phyloP scores from a whole-genome alignment of 2,329 filamentous ascomycete species.

The Ophiostoma sp. region DNA sequence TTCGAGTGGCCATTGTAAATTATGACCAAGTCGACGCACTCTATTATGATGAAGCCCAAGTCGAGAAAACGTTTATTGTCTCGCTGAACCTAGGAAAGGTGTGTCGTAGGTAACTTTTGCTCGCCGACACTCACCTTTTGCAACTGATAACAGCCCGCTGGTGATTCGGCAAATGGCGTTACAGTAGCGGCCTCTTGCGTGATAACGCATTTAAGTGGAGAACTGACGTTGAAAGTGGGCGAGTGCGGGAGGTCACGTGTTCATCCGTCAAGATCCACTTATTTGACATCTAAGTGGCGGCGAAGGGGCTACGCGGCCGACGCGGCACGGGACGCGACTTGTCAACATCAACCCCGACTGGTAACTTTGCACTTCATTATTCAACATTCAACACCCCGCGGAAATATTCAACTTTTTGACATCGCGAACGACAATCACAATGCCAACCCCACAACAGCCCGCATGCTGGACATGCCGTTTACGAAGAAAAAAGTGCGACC shows the following conservation, averaged over 20 bases:
- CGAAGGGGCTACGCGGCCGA: too few relatives aligned
- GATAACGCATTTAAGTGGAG: background rate
- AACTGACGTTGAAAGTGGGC: background rate
- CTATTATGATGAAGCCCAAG: background rate
- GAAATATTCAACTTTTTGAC: too few relatives aligned
- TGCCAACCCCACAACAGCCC: background rate
- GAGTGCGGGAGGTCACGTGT: background rate
- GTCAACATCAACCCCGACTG: too few relatives aligned
- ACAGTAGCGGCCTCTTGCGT: conserved; percentile 7
- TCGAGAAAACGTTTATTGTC: background rate
- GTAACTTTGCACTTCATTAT: too few relatives aligned
- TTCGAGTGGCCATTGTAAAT: background rate
- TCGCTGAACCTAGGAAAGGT: background rate
- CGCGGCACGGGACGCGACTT: too few relatives aligned
- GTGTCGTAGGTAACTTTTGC: background rate
- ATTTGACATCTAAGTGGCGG: background rate
- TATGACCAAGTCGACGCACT: background rate
- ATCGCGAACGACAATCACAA: too few relatives aligned
- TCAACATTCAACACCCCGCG: too few relatives aligned
- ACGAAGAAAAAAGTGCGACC: background rate
- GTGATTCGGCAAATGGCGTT: conserved; percentile 16
- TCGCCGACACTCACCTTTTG: background rate
- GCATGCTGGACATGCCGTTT: background rate
- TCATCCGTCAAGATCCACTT: background rate
- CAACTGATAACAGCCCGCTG: background rate